Evolutionary conservation across 2,329 filamentous ascomycete genomes (phyloP), one percentile per base, ranked within the genome.

Genomic region (Cytospora piceicola): DNA sequence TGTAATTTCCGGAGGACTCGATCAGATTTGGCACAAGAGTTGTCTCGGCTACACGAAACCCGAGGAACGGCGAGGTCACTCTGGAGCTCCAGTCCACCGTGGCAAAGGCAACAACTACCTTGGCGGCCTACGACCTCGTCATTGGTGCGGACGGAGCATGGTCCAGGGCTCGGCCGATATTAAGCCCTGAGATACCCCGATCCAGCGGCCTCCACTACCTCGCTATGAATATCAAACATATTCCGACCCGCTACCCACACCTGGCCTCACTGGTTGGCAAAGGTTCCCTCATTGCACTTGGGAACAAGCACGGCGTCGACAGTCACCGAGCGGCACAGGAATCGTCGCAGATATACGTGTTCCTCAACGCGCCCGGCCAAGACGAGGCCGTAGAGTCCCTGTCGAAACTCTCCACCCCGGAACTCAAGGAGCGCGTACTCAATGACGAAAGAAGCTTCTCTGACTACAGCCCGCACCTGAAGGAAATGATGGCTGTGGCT

Each of bases 121-220:
- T 58, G 2, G 54, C 69, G 17, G 64, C 63, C 0, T 79, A 76
- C 59, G 78, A 80, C 62, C 67, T 80, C 1, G 74, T 78, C 7
- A 72, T 79, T 36, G 79, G 79, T 12, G 77, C 77, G 1, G 77
- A 79, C 70, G 79, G 79, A 5, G 77, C 78, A 1, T 80, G 78
- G 77, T 76, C 71, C 20, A 77, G 73, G 63, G 71, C 81, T 4
- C 75, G 81, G 0, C 61, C 66, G 0, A 65, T 79, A 2, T 68
- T 81, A 11, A 76, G 75, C 1, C 68, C 77, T 30, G 70, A 72
- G 4, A 74, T 71, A 67, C 82, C 79, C 0, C 64, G 68, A 6
- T 81, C 79, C 66, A 76, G 74, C 2, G 78, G 80, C 17, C 73
- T 79, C 46, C 76, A 78, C 0, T 73, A 72, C 32, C 63, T 81